Evolutionary conservation across 352 stramenopile genomes (phyloP).

Genomic region (Phytophthora multivora): DNA sequence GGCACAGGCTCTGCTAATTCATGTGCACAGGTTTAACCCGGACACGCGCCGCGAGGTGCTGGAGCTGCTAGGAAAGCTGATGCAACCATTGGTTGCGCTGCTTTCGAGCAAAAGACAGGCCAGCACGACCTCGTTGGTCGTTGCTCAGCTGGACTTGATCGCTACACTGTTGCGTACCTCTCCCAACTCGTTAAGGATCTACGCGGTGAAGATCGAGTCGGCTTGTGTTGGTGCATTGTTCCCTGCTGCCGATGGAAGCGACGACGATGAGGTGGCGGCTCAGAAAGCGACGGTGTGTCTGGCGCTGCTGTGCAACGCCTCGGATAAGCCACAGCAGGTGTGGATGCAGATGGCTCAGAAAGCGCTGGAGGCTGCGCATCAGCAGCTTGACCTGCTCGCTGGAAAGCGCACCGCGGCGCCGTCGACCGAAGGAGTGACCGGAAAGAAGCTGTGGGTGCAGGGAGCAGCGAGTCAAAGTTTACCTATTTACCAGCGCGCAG

Average conservation of each 20-base stretch:
- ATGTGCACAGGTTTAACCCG: constrained; percentile 54
- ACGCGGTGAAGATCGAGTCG: constrained; percentile 68
- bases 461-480: constrained; percentile 36
- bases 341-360: constrained; percentile 77
- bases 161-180: constrained; percentile 50
- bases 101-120: constrained; percentile 44
- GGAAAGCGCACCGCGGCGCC: constrained; percentile 46
- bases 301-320: constrained; percentile 57
- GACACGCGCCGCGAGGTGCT: constrained; percentile 67
- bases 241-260: constrained; percentile 18
- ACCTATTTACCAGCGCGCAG: constrained; percentile 62
- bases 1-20: constrained; percentile 47
- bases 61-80: constrained; percentile 65
- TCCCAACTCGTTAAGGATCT: constrained; percentile 62
- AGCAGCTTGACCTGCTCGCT: constrained; percentile 68
- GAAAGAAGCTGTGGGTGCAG: constrained; percentile 72
- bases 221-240: constrained; percentile 42
- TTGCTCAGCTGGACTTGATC: constrained; percentile 51
- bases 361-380: constrained; percentile 59
- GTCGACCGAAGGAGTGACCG: constrained; percentile 32
- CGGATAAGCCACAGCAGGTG: constrained; percentile 57
- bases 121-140: constrained; percentile 10
- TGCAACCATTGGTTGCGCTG: constrained; percentile 53
- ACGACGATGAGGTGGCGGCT: constrained; percentile 20
- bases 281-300: constrained; percentile 47